Conservation (phyloP, 1,284 basidiomycete species). For the Tilletia horrida region DNA sequence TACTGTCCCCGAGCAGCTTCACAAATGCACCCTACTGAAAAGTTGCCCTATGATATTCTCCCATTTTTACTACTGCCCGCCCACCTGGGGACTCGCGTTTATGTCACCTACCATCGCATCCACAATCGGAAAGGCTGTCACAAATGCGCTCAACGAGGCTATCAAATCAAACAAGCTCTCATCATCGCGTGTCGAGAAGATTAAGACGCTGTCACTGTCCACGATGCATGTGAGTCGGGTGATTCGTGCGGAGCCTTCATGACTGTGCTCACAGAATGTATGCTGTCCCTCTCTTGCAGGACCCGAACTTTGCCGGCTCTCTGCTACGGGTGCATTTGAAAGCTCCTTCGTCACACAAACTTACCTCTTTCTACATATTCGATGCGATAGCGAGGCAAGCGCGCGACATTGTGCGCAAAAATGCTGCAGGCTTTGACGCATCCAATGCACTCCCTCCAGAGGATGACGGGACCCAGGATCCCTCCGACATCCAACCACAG, state of each 20-base stretch:
- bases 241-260: neutral
- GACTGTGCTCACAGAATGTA: slow-evolving; percentile 9
- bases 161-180: slow-evolving; percentile 39
- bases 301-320: slow-evolving; percentile 17
- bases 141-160: slow-evolving; percentile 27
- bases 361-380: slow-evolving; percentile 40
- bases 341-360: slow-evolving; percentile 26
- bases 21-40: too few relatives aligned
- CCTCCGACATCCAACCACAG: neutral
- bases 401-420: slow-evolving; percentile 29
- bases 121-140: slow-evolving; percentile 10
- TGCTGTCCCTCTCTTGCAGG: neutral
- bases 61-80: too few relatives aligned
- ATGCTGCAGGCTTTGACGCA: slow-evolving; percentile 26
- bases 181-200: neutral
- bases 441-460: slow-evolving; percentile 14
- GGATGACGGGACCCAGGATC: neutral
- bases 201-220: slow-evolving; percentile 8
- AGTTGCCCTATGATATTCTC: too few relatives aligned
- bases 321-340: slow-evolving; percentile 29
- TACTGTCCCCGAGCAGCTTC: too few relatives aligned
- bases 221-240: slow-evolving; percentile 9
- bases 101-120: neutral
- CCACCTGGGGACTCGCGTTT: neutral
- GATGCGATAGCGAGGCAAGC: slow-evolving; percentile 39